Conservation (phyloP, 2,329 filamentous ascomycete genomes). For the Neocatenulostroma microsporum region DNA sequence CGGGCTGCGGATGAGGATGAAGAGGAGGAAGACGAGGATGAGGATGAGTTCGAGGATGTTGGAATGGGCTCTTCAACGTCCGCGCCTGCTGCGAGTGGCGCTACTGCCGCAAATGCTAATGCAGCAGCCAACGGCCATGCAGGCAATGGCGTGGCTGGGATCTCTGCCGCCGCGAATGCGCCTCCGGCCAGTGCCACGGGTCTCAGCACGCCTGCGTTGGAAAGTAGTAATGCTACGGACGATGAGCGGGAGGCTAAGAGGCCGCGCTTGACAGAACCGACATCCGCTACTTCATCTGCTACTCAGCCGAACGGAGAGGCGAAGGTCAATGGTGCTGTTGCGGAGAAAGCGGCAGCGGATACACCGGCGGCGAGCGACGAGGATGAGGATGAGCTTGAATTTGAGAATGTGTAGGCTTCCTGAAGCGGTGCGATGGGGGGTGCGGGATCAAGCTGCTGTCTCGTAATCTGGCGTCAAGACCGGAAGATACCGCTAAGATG, state of each 20-base stretch:
- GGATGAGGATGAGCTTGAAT: slow-evolving; percentile 30
- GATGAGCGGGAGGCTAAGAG: slow-evolving; percentile 51
- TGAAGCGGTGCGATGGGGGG: no score
- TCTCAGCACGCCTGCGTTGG: slow-evolving; percentile 17
- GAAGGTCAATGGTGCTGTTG: slow-evolving; percentile 16
- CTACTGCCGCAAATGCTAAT: slow-evolving; percentile 21
- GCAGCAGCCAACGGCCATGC: no score
- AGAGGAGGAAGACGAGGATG: slow-evolving; percentile 44
- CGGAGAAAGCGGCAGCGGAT: slow-evolving; percentile 20
- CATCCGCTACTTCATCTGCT: slow-evolving; percentile 22
- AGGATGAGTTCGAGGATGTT: slow-evolving; percentile 41
- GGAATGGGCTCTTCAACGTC: background rate
- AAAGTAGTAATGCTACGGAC: slow-evolving; percentile 28
- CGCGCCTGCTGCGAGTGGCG: background rate
- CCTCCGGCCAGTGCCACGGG: slow-evolving; percentile 28
- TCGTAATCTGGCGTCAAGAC: no score
- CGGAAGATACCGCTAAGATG: no score
- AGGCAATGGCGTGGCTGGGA: no score
- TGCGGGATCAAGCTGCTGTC: no score
- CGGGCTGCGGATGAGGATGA: slow-evolving; percentile 44
- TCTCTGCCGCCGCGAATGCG: slow-evolving; percentile 24
- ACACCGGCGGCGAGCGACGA: slow-evolving; percentile 34
- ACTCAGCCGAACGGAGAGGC: slow-evolving; percentile 21
- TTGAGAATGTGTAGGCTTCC: slow-evolving; percentile 16
- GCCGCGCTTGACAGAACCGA: slow-evolving; percentile 52